Evolutionary conservation across 2,329 filamentous ascomycete genomes (phyloP).

Genomic region (Escovopsis weberi): DNA sequence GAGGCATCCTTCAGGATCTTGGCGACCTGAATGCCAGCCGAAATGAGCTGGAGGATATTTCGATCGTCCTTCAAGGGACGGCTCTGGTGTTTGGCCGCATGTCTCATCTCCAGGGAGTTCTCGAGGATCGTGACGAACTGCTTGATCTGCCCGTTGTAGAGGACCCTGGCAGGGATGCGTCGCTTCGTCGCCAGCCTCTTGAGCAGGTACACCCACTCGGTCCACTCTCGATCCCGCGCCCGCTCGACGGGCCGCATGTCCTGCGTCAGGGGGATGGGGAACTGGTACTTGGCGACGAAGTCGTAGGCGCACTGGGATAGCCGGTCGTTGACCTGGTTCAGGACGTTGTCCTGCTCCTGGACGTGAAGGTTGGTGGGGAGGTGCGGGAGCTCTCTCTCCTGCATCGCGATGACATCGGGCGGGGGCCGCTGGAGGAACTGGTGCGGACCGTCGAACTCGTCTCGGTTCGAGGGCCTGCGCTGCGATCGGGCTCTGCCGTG

Average conservation of each 20-base stretch:
- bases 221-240: slow-evolving; percentile 73
- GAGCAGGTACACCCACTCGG: slow-evolving; percentile 79
- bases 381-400: slow-evolving; percentile 68
- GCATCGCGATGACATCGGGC: slow-evolving; percentile 55
- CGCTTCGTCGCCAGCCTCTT: slow-evolving; percentile 77
- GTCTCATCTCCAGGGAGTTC: slow-evolving; percentile 78
- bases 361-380: slow-evolving; percentile 71
- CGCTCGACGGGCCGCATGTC: slow-evolving; percentile 66
- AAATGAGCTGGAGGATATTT: slow-evolving; percentile 77
- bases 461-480: slow-evolving; percentile 62
- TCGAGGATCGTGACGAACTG: slow-evolving; percentile 80
- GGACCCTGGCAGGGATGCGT: slow-evolving; percentile 66
- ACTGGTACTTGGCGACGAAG: slow-evolving; percentile 83
- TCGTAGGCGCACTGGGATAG: slow-evolving; percentile 78
- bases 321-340: slow-evolving; percentile 69
- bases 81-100: slow-evolving; percentile 70
- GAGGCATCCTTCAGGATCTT: slow-evolving; percentile 74
- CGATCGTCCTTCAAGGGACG: slow-evolving; percentile 76
- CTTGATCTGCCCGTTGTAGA: slow-evolving; percentile 85
- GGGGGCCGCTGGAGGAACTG: slow-evolving; percentile 65
- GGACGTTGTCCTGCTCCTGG: slow-evolving; percentile 71
- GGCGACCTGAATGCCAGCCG: slow-evolving; percentile 73
- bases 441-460: slow-evolving; percentile 81
- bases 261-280: slow-evolving; percentile 70
- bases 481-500: slow-evolving; percentile 39